Conservation (phyloP, 208 protist species). For the Naegleria lovaniensis region DNA sequence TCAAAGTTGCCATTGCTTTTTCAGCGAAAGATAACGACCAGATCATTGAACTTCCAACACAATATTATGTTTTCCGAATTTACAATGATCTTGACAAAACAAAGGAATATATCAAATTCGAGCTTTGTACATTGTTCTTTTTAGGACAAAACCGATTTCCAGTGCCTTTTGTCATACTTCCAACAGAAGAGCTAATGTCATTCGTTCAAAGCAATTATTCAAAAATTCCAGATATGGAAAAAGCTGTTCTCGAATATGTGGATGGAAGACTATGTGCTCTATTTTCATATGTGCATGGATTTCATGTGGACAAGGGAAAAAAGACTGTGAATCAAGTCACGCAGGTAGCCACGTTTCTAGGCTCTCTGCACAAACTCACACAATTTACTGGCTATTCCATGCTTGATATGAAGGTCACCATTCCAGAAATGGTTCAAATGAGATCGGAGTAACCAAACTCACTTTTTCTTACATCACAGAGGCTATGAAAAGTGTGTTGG, state of each 20-base stretch:
- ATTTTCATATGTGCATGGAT: neutral
- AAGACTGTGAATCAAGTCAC: neutral
- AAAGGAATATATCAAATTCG: neutral
- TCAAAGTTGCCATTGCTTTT: neutral
- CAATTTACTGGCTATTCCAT: neutral
- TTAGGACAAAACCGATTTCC: neutral
- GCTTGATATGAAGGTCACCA: neutral
- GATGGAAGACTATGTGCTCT: neutral
- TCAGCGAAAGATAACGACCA: neutral
- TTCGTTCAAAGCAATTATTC: neutral
- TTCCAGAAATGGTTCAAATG: neutral
- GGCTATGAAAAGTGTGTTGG: neutral
- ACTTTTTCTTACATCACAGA: neutral
- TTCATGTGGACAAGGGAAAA: neutral
- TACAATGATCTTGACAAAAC: neutral
- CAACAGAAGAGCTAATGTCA: neutral
- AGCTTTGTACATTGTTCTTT: neutral
- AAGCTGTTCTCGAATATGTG: neutral
- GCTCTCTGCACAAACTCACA: neutral
- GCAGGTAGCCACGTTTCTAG: neutral
- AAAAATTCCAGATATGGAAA: neutral
- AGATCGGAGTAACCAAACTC: neutral
- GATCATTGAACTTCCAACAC: neutral
- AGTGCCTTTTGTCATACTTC: neutral
- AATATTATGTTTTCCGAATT: neutral